Conservation (phyloP, 768 basidiomycete genomes). For the Multifurca ochricompacta region DNA sequence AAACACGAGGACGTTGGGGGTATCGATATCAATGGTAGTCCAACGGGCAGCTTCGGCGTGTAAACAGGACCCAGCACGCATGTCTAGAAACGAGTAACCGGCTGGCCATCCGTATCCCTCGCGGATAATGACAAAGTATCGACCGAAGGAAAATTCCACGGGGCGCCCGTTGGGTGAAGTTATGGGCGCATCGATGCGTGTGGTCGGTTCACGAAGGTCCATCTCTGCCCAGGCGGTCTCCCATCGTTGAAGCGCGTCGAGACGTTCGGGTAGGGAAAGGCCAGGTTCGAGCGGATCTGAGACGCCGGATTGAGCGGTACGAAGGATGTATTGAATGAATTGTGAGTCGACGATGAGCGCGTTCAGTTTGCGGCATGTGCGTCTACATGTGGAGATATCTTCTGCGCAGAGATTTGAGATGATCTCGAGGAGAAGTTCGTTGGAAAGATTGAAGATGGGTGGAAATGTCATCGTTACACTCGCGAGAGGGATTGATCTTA, state of each 20-base stretch:
- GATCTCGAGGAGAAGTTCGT: background rate
- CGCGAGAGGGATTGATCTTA: too few relatives aligned
- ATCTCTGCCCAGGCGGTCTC: background rate
- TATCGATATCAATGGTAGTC: background rate
- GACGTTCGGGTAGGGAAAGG: background rate
- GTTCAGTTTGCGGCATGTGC: background rate
- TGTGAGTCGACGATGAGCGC: background rate
- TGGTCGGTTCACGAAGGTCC: background rate
- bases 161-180: background rate
- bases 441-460: background rate
- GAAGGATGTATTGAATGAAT: background rate
- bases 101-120: constrained; percentile 5
- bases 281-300: background rate
- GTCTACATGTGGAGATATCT: background rate
- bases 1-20: background rate
- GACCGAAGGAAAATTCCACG: constrained; percentile 8
- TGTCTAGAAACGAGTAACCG: constrained; percentile 8
- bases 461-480: constrained; percentile 3
- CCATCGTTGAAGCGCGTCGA: background rate
- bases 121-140: constrained; percentile 7
- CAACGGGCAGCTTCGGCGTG: background rate
- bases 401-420: background rate
- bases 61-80: background rate
- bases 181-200: background rate
- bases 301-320: background rate